Percentiles rank a stretch among this genome's conserved stretches.
Evolutionary conservation across 441 rosid genomes (phyloP).

Genomic region (Pelargonium australe): DNA sequence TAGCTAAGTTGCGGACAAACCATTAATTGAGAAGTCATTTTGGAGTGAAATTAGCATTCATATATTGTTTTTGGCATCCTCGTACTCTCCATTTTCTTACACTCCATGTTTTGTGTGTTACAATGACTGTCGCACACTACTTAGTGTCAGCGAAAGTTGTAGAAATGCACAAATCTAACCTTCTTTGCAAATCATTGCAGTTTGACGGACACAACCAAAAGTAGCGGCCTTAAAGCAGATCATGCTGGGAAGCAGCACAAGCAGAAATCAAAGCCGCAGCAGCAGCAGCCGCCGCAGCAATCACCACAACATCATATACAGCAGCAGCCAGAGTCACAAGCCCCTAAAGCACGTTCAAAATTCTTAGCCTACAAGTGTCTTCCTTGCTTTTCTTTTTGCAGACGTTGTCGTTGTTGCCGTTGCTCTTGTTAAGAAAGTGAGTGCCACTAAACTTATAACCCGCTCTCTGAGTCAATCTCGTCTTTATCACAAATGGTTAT

Average conservation of each 20-base stretch:
- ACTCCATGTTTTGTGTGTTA: too few species aligned
- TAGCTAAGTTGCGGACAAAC: too few species aligned
- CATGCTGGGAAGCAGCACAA: background rate
- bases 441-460: background rate
- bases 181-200: background rate
- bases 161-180: background rate
- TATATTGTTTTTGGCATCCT: too few species aligned
- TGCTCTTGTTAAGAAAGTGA: conserved; percentile 8
- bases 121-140: too few species aligned
- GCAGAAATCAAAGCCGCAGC: background rate
- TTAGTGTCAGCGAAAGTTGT: too few species aligned
- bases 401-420: background rate
- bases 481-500: background rate
- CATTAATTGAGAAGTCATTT: too few species aligned
- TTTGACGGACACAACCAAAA: background rate
- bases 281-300: background rate
- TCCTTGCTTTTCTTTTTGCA: conserved; percentile 16
- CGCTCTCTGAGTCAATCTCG: background rate
- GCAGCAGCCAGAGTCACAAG: conserved; percentile 10
- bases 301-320: conserved; percentile 1
- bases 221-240: background rate
- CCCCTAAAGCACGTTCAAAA: conserved; percentile 11
- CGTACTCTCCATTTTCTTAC: too few species aligned
- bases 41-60: too few species aligned
- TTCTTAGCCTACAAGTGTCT: conserved; percentile 13